Evolutionary conservation across 345 rosid genomes (phyloP), one percentile per base, ranked within the genome.

Genomic region (Nasturtium officinale): DNA sequence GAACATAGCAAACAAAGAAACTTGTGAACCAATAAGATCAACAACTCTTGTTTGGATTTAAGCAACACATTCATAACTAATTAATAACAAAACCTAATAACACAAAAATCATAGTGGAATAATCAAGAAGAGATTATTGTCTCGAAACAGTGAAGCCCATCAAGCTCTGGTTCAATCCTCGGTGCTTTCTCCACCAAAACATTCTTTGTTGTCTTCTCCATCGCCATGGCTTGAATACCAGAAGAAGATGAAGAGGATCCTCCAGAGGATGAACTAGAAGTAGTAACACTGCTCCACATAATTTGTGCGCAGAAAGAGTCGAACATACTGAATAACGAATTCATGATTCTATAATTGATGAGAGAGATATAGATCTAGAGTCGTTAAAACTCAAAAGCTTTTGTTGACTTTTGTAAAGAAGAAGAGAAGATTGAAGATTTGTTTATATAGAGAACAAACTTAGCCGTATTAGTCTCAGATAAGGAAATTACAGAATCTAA

Each of bases 81-180:
- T n/a, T n/a, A n/a, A n/a, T n/a, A n/a, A n/a, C n/a, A n/a, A n/a
- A n/a, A n/a, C n/a, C n/a, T n/a, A n/a, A n/a, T n/a, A 12, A 26
- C 1, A 3, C 8, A 1, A 7, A n/a, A 65, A 33, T 15, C 35
- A 0, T 21, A 0, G 8, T 11, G 45, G 43, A 12, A 69, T 17
- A 28, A 37, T 42, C 21, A 69, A 47, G 59, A 69, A 33, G 67
- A 59, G 45, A 35, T 76, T 3, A 83, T 52, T 55, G 90, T 86
- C 68, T 88, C 89, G 32, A 86, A 86, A 66, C 85, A 86, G 67
- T 88, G 73, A 28, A 88, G 79, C 1, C 93, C 93, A n/a, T 88
- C 87, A 16, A 86, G 65, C 71, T 86, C 83, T 0, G 76, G 86
- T 0, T 84, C 89, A 55, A 86, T 66, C 0, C 86, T 81, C 0